Evolutionary conservation across 805 yeast species (phyloP), one percentile per base, ranked within the genome.

Genomic region (Barnettozyma salicaria): DNA sequence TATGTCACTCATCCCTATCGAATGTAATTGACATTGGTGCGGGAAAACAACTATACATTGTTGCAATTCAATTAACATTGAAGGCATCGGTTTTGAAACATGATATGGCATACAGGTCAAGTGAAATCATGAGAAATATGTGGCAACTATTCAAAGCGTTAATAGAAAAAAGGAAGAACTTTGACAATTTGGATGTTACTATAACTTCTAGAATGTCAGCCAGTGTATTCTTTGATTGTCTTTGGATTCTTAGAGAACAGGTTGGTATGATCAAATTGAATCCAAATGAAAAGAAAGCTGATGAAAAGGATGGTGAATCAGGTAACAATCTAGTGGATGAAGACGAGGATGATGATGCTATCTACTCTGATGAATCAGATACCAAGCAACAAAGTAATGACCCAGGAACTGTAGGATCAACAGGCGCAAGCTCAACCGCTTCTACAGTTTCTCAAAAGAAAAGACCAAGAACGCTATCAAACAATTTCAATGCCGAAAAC

Each of bases 51-150:
- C 70, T 82, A 21, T 86, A 80, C 50, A 74, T 73, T 43, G 64
- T 66, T 17, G 92, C 92, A 1, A 76, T 84, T 17, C 66, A 72
- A 14, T 60, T 84, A 31, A 78, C 92, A 2, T 72, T 78, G 40
- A 77, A 77, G 42, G 94, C 96, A 0, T 86, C 96, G 0, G 80
- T 90, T 20, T 66, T 86, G 49, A 87, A 87, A 50, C 92, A 89
- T 60, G 98, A 90, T 55, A 79, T 92, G 69, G 86, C 97, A 0
- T 86, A 85, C 56, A 72, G 97, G 47, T 84, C 95, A 0, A 79
- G 95, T 31, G 96, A 96, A 7, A 87, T 92, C 41, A 86, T 92
- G 92, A 74, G 83, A 52, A 88, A 88, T 53, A 80, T 88, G 67
- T 90, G 98, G 98, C 85, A 82, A 42, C 67, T 88, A 41, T 84